These are phyloP conservation scores for Polytrichum formosum DNA, from an alignment of 225 moss, liverwort and hornwort species.

Conservation along the genomic window DNA sequence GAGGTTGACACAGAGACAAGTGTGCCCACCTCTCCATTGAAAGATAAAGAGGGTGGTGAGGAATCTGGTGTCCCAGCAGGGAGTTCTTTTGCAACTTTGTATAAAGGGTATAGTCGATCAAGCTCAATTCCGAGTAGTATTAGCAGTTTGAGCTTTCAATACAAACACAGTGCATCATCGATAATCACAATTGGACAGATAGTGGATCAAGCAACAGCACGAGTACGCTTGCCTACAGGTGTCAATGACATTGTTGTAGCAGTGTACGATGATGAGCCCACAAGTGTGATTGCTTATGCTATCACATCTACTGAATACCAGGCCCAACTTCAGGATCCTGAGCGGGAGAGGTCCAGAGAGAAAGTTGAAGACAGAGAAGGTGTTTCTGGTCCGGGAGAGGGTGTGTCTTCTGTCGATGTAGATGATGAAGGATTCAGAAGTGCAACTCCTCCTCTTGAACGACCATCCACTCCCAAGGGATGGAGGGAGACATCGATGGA, in stretches of 20 bases:
- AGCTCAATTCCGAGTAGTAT: conserved; percentile 38
- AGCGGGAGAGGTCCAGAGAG: conserved; percentile 20
- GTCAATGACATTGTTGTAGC: conserved; percentile 31
- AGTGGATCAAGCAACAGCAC: conserved; percentile 55
- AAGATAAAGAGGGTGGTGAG: conserved; percentile 38
- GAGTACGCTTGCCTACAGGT: conserved; percentile 58
- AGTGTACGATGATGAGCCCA: conserved; percentile 60
- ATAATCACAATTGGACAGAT: conserved; percentile 34
- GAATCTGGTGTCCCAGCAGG: conserved; percentile 28
- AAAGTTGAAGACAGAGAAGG: conserved; percentile 16
- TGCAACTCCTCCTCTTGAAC: conserved; percentile 40
- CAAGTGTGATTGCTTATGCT: conserved; percentile 61
- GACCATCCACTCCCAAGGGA: conserved; percentile 29
- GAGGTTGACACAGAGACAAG: conserved; percentile 29
- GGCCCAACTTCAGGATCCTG: conserved; percentile 26
- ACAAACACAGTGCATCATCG: conserved; percentile 31
- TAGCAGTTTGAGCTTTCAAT: conserved; percentile 26
- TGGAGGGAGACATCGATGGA: conserved; percentile 19
- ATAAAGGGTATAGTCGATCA: conserved; percentile 48
- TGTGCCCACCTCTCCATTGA: conserved; percentile 57
- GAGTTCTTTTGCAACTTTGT: conserved; percentile 23
- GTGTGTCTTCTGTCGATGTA: conserved; percentile 5
- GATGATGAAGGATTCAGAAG: conserved; percentile 35
- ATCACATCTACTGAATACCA: conserved; percentile 47
- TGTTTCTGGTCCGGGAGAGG: conserved; percentile 15